Conservation (phyloP, 2,329 filamentous ascomycete genomes). For the Biscogniauxia sp. region DNA sequence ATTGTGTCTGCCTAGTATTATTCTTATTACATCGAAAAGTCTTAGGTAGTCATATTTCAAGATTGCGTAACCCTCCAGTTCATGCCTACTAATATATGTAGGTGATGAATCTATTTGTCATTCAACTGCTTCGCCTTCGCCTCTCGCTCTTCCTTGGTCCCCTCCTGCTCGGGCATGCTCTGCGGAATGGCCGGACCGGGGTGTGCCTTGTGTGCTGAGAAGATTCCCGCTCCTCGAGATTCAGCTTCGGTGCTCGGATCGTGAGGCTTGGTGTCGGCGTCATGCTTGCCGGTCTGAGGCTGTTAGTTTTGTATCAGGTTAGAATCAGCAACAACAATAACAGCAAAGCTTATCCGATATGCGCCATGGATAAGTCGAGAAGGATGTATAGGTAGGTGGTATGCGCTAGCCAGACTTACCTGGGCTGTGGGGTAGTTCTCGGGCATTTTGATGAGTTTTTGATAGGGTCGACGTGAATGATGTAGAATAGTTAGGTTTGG, state of each 20-base stretch:
- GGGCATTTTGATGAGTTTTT: slow-evolving; percentile 24
- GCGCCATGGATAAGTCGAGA: no score
- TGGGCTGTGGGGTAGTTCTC: slow-evolving; percentile 22
- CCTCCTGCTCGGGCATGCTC: slow-evolving; percentile 56
- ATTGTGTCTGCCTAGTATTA: neutral
- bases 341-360: no score
- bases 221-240: slow-evolving; percentile 33
- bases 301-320: neutral
- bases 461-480: neutral
- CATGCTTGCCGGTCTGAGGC: slow-evolving; percentile 29
- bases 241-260: slow-evolving; percentile 33
- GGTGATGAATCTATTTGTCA: slow-evolving; percentile 39
- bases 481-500: neutral
- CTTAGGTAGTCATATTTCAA: no score
- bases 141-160: slow-evolving; percentile 66
- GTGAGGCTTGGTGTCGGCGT: slow-evolving; percentile 37
- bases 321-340: neutral
- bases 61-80: no score
- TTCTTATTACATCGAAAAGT: neutral
- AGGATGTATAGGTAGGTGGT: no score
- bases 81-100: neutral
- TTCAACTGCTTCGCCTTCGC: slow-evolving; percentile 66
- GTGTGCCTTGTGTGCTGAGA: slow-evolving; percentile 51
- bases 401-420: slow-evolving; percentile 14
- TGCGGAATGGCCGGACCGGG: slow-evolving; percentile 58